Base-by-base conservation (phyloP, 305 asterid species). In the Plantago coronopus region DNA sequence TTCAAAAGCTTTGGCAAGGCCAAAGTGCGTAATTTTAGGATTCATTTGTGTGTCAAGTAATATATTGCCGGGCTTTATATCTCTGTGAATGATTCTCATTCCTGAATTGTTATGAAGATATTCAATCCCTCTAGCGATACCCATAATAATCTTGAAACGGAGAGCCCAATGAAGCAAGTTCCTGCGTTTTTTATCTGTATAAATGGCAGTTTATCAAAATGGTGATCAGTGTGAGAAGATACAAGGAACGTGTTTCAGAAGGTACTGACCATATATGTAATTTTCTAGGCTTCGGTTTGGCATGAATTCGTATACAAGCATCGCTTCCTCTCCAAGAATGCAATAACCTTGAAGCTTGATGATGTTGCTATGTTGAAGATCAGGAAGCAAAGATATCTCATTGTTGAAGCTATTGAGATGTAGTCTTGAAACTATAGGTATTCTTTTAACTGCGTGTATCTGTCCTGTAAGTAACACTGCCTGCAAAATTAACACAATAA, bases 11-110 rank as follows among this genome's bases (percentile, higher is more conserved):
- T 11, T 47, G 16, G 73, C 78, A 5, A 21, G 0, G 48, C 44
- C 65, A 64, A 75, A 78, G 70, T 20, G 44, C 48, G 79, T 63
- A 46, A 78, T 59, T 59, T 61, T 72, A 25, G 83, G 83, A 38
- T 69, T 69, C 72, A 74, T 72, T 47, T 59, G 54, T 42, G 2
- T 38, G 62, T 75, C 83, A 47, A 78, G 56, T 47, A 74, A 64
- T 14, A 78, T 55, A 49, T 69, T 59, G 59, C 37, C 37, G 31
- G 63, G 40, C 17, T 44, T 63, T 53, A 75, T 62, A 19, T 66
- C 74, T 57, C 73, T 53, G 51, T 72, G 80, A 43, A 66, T 54
- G 38, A 69, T 22, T 27, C 64, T 54, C 40, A 42, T 43, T 59
- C 40, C 40, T 34, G 40, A 34, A 9, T 59, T 74, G 45, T 71